Evolutionary conservation across 208 protist species (phyloP), one percentile per base, ranked within the genome.

Genomic region (Leishmania amazonensis): DNA sequence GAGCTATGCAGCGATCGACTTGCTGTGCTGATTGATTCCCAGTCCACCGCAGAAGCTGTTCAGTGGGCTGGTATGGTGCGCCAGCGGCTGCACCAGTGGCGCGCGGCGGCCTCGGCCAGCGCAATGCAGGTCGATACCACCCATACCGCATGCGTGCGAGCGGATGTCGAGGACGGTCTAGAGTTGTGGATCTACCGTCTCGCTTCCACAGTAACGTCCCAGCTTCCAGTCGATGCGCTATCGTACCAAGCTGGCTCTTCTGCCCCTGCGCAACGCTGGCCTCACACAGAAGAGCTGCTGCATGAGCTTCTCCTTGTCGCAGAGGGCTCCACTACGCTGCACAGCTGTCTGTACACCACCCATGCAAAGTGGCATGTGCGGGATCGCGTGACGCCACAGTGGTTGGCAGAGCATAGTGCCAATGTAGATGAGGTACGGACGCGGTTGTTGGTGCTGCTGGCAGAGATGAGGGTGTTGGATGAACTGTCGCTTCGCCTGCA

Each of bases 381-480:
- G 42, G 83, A 80, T 11, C 83, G 83, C 8, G 83, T 86, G 35
- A 83, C 83, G 17, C 57, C 83, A 7, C 24, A 51, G 9, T 86
- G 83, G 83, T 35, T 81, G 75, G 81, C 67, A n/a, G 75, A 67
- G 85, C 80, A 75, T 81, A 78, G 51, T n/a, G 45, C 45, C 45
- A 86, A 75, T n/a, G 85, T 64, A 15, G 76, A 62, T 82, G 90
- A 81, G 77, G 84, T 67, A 24, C 75, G 72, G 42, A 15, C 28
- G 8, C 54, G 49, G 76, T 76, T 79, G 54, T 38, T 58, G 65
- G 62, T 80, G 65, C 83, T 86, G 6, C 73, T 86, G 42, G 58
- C 67, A 21, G 76, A 84, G 51, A 53, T 79, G 7, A 53, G 77
- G 38, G 38, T 65, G 51, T 57, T 84, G 53, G 75, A 86, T 38